A percentile compares a stretch with the other conserved stretches of the same genome.
Conservation (phyloP, 192 early-diverging fungal species). For the Backusella liffmaniae region DNA sequence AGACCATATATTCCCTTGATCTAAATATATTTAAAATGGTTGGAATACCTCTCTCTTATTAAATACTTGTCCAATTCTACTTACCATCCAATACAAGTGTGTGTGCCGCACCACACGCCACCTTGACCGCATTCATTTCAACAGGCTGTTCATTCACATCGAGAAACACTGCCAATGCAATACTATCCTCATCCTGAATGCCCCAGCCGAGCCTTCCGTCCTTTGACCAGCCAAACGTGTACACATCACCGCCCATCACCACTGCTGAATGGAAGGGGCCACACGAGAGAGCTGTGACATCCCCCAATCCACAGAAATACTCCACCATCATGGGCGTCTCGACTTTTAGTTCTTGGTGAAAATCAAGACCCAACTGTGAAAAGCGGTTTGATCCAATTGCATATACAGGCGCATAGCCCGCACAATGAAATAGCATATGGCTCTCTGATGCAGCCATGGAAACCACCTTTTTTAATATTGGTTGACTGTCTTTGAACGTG, state of each 20-base stretch:
- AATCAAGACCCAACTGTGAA: constrained; percentile 11
- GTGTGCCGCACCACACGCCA: constrained; percentile 11
- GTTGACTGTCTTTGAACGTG: neutral
- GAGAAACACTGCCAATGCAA: neutral
- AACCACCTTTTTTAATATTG: neutral
- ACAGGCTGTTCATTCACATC: neutral
- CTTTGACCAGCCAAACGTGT: constrained; percentile 21
- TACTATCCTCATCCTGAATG: neutral
- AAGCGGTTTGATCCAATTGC: constrained; percentile 13
- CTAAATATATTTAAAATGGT: neutral
- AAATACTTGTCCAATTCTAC: neutral
- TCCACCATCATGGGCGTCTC: neutral
- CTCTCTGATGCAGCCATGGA: neutral
- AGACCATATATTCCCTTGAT: neutral
- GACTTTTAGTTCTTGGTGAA: neutral
- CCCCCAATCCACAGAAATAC: constrained; percentile 7
- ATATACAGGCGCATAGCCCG: constrained; percentile 1
- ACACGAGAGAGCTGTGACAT: neutral
- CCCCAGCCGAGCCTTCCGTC: constrained; percentile 15
- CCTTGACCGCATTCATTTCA: neutral
- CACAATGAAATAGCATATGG: constrained; percentile 9
- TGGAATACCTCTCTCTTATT: neutral
- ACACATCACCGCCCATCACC: constrained; percentile 5
- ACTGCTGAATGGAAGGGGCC: constrained; percentile 10
- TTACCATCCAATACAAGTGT: constrained; percentile 20